Evolutionary conservation across 352 stramenopile species (phyloP).

Genomic region (Phytophthora colocasiae): DNA sequence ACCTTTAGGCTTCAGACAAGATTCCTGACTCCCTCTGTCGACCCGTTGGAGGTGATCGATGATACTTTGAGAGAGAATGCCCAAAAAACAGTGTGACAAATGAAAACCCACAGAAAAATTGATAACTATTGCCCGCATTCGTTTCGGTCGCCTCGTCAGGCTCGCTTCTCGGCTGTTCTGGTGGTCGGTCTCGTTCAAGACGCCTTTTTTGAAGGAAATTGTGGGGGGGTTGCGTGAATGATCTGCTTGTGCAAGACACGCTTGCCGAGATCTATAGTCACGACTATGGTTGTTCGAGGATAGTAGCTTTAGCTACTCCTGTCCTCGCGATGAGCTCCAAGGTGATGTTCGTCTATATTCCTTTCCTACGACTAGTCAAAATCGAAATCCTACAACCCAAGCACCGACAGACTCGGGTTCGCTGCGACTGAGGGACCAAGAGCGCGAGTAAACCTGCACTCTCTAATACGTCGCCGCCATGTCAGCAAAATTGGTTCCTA

Average conservation of each 20-base stretch:
- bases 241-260: not conserved
- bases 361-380: constrained; percentile 37
- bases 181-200: constrained; percentile 7
- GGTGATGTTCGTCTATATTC: constrained; percentile 40
- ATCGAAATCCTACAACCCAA: constrained; percentile 26
- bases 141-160: not conserved
- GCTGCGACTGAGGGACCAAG: constrained; percentile 13
- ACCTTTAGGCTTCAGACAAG: not conserved
- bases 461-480: constrained; percentile 13
- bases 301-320: not conserved
- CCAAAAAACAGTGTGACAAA: constrained; percentile 28
- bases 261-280: not conserved
- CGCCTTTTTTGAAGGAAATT: not conserved
- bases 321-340: constrained; percentile 17
- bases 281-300: not conserved
- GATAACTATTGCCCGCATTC: constrained; percentile 36
- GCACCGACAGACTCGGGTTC: not conserved
- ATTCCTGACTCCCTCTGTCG: not conserved
- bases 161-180: constrained; percentile 3
- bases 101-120: constrained; percentile 39
- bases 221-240: not conserved
- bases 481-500: constrained; percentile 20
- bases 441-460: constrained; percentile 1
- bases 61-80: constrained; percentile 3
- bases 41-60: not conserved